Conservation (phyloP, 2,329 filamentous ascomycete species). For the Fusarium domesticum region DNA sequence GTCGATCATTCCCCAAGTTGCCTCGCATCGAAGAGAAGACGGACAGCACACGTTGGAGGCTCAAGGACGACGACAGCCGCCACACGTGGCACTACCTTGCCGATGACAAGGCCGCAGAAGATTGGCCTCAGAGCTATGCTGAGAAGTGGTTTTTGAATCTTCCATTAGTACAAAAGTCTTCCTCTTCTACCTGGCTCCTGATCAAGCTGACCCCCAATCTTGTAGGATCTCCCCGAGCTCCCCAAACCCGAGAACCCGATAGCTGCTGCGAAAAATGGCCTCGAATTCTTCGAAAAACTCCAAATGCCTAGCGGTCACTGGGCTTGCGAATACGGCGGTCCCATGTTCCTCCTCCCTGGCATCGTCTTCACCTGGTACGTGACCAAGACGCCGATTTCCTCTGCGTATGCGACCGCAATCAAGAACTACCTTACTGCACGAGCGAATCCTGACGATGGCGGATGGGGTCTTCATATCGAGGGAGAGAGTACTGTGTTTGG, state of each 20-base stretch:
- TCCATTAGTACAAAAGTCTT: slow-evolving; percentile 57
- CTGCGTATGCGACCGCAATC: slow-evolving; percentile 79
- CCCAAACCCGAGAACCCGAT: slow-evolving; percentile 68
- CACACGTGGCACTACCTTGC: slow-evolving; percentile 94
- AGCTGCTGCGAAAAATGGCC: slow-evolving; percentile 75
- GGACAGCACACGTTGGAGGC: slow-evolving; percentile 78
- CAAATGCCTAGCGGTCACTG: slow-evolving; percentile 89
- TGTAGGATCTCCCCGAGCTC: slow-evolving; percentile 70
- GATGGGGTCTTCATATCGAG: slow-evolving; percentile 95
- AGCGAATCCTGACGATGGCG: slow-evolving; percentile 83
- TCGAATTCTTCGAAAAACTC: slow-evolving; percentile 84
- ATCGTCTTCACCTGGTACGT: slow-evolving; percentile 83
- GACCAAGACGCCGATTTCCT: slow-evolving; percentile 81
- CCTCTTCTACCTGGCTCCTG: neutral
- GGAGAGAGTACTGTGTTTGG: slow-evolving; percentile 90
- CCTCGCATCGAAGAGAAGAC: slow-evolving; percentile 58
- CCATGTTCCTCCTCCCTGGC: slow-evolving; percentile 91
- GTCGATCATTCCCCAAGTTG: slow-evolving; percentile 40
- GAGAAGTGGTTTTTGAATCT: slow-evolving; percentile 87
- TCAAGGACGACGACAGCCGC: slow-evolving; percentile 76
- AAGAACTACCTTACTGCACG: slow-evolving; percentile 87
- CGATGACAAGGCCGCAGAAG: slow-evolving; percentile 64
- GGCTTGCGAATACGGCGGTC: slow-evolving; percentile 96
- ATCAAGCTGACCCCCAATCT: slow-evolving; percentile 7
- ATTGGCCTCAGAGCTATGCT: slow-evolving; percentile 84